Evolutionary conservation across 2,329 filamentous ascomycete species (phyloP).

Genomic region (Botrytis cinerea): DNA sequence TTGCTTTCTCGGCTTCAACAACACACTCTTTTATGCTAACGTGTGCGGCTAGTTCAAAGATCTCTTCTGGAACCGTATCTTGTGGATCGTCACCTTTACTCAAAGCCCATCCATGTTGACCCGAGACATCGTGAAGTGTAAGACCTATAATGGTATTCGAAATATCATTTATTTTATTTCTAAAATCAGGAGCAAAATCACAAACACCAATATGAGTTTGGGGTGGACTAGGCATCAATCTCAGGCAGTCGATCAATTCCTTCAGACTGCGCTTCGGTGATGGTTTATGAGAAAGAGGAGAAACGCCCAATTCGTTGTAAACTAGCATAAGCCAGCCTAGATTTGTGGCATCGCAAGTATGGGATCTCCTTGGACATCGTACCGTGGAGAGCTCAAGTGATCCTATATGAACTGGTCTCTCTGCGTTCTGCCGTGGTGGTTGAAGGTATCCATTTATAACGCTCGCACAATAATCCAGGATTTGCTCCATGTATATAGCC

Average conservation of each 20-base stretch:
- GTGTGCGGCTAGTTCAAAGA: constrained; percentile 22
- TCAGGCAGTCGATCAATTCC: constrained; percentile 49
- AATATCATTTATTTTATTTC: constrained; percentile 51
- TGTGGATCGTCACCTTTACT: constrained; percentile 43
- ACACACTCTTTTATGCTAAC: constrained; percentile 20
- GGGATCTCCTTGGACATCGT: constrained; percentile 53
- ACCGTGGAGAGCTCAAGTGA: constrained; percentile 44
- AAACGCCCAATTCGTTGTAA: constrained; percentile 50
- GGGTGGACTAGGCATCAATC: constrained; percentile 49
- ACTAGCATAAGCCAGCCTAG: constrained; percentile 57
- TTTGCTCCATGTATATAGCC: constrained; percentile 53
- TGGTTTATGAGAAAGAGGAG: constrained; percentile 42
- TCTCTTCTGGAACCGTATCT: constrained; percentile 13
- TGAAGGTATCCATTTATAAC: constrained; percentile 51
- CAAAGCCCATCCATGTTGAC: constrained; percentile 52
- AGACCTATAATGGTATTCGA: constrained; percentile 54
- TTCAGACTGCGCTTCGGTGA: constrained; percentile 47
- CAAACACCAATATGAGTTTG: constrained; percentile 49
- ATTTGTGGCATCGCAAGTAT: constrained; percentile 54
- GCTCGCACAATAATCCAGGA: constrained; percentile 49
- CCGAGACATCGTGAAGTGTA: constrained; percentile 52
- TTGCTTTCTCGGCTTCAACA: constrained; percentile 30
- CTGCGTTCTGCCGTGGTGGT: constrained; percentile 27
- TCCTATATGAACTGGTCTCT: constrained; percentile 30
- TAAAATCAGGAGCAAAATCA: constrained; percentile 52